Conservation (phyloP, 1,139 yeast genomes). For the Yamadazyma songkhlaensis region DNA sequence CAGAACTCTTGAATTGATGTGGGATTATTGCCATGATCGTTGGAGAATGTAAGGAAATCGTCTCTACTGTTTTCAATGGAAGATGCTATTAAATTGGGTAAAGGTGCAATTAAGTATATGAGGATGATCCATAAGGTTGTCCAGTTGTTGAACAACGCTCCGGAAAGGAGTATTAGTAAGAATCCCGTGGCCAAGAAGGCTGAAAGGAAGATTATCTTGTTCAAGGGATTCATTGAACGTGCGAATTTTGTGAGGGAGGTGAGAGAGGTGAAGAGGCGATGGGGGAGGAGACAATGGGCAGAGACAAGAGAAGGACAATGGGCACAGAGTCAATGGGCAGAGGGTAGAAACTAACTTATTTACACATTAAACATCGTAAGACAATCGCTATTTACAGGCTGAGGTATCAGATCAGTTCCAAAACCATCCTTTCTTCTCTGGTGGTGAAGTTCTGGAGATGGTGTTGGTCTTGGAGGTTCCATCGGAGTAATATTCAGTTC, state of each 20-base stretch:
- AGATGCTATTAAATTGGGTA: slow-evolving; percentile 56
- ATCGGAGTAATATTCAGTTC: slow-evolving; percentile 58
- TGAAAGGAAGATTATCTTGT: slow-evolving; percentile 68
- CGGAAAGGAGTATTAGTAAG: slow-evolving; percentile 64
- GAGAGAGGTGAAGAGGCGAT: no score
- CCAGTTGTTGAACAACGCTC: slow-evolving; percentile 72
- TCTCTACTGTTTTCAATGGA: slow-evolving; percentile 43
- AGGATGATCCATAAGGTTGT: slow-evolving; percentile 66
- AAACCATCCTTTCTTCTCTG: slow-evolving; percentile 18
- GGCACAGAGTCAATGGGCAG: no score
- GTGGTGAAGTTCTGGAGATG: slow-evolving; percentile 36
- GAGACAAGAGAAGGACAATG: no score
- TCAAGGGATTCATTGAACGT: slow-evolving; percentile 49
- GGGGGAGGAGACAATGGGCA: no score
- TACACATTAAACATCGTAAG: no score
- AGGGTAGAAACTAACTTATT: background rate
- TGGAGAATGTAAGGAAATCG: slow-evolving; percentile 66
- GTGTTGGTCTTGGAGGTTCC: slow-evolving; percentile 53
- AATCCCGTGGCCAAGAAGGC: slow-evolving; percentile 74
- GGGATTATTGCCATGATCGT: slow-evolving; percentile 39
- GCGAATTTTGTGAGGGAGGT: no score
- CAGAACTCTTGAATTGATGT: slow-evolving; percentile 57
- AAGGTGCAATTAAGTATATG: slow-evolving; percentile 66
- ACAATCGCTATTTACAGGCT: background rate
- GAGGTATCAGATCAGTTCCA: slow-evolving; percentile 15